Evolutionary conservation across 176 grass and related monocot species (phyloP), one percentile per base, ranked within the genome.

Genomic region (Microstegium vimineum): DNA sequence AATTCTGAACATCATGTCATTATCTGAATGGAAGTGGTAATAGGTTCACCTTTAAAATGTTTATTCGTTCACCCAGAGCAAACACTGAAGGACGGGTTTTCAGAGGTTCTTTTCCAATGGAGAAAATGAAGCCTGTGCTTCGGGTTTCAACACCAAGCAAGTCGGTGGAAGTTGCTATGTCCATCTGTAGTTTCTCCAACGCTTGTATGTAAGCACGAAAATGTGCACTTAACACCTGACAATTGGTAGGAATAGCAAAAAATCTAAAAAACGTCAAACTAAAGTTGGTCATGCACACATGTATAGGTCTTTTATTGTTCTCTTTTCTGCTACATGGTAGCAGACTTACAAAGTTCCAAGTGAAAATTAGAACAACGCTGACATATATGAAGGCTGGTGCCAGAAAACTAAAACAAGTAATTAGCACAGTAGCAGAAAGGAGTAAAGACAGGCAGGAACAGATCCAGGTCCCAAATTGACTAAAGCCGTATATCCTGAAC

Each of bases 161-260:
- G 32, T 98, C 96, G 1, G 96, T 93, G 77, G 96, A 89, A 62
- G 93, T 93, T 67, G 96, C 96, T 90, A 98, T 98, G 86, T 95
- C 96, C 84, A 93, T 60, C 76, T 95, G 92, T 56, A 98, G 78
- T 87, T 95, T 98, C 85, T 98, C 96, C 77, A 98, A 67, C 63
- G 93, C 96, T 98, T 95, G 93, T 90, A 98, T 95, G 64, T 98
- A 98, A 27, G 96, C 93, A 67, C 90, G 86, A 56, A 98, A 98
- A 93, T 98, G 96, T 80, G 93, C 93, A 83, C 96, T 98, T 56
- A 98, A 75, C 52, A 95, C 96, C 96, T 98, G 76, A 69, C 83
- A 83, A 82, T 65, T n/a, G 22, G 56, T 73, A 40, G 28, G 28
- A 36, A 75, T 34, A 38, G 14, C 54, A 70, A 62, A 78, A 46